Evolutionary conservation across 2,329 filamentous ascomycete species (phyloP).

Genomic region (Ceratocystiopsis brevicomis): DNA sequence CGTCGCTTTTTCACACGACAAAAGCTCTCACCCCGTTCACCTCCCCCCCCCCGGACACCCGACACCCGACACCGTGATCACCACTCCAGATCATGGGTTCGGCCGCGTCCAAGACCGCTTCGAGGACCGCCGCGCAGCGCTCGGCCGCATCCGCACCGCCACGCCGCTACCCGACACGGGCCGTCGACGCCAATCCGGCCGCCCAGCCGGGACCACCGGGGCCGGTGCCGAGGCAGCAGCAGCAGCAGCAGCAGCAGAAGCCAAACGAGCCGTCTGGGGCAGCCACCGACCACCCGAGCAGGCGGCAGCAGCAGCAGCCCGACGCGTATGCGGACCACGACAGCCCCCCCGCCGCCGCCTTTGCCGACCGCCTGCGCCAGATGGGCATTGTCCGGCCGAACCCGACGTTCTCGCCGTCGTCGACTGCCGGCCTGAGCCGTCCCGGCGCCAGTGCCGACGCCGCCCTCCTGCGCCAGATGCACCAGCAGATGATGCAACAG

Average conservation of each 20-base stretch:
- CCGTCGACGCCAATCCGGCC: slow-evolving; percentile 11
- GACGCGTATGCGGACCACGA: background rate
- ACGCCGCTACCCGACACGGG: slow-evolving; percentile 26
- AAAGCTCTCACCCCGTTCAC: no score
- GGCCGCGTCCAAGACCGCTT: slow-evolving; percentile 21
- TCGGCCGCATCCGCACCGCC: slow-evolving; percentile 1
- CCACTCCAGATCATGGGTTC: slow-evolving; percentile 23
- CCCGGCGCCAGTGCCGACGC: slow-evolving; percentile 15
- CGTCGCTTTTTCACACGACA: no score
- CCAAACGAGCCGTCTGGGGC: no score
- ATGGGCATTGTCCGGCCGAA: slow-evolving; percentile 37
- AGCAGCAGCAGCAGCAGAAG: slow-evolving; percentile 3
- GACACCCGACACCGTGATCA: no score
- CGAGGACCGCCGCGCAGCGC: no score
- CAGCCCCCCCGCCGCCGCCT: slow-evolving; percentile 15
- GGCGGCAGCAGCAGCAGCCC: background rate
- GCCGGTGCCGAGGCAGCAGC: background rate
- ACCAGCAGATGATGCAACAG: no score
- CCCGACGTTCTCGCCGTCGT: slow-evolving; percentile 33
- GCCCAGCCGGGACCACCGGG: background rate
- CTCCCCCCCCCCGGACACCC: background rate
- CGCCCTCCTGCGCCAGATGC: slow-evolving; percentile 8
- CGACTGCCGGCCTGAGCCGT: slow-evolving; percentile 17
- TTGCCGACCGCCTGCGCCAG: slow-evolving; percentile 30
- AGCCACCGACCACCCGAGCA: slow-evolving; percentile 7